Evolutionary conservation across 2,329 filamentous ascomycete species (phyloP), one percentile per base, ranked within the genome.

Genomic region (Pestalotiopsis sp.): DNA sequence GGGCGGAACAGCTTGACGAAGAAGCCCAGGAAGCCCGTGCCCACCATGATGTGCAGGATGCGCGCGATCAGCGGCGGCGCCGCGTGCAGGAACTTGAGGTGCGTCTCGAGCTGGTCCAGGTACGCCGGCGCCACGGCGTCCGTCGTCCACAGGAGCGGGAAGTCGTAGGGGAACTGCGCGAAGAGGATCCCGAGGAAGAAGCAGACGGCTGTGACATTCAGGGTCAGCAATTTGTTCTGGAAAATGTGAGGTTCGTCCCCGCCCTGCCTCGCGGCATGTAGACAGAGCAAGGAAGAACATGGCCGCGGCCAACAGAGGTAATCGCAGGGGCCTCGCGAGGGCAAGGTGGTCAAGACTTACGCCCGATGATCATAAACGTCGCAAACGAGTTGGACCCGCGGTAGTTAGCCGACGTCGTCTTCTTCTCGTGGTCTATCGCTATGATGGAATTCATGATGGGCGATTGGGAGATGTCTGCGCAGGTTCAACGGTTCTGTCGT

Each of bases 151-250:
- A 97, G 91, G 71, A 96, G 91, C 69, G 93, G 92, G 84, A 94
- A 96, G 86, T 97, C 96, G 86, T 98, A 99, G 70, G 96, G 95
- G 82, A 98, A 97, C 71, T 91, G 91, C 75, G 94, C 94, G 88
- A 98, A 99, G 81, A 99, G 91, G 81, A 98, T 94, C 75, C 96
- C 96, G 72, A 99, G 92, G 88, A 98, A 97, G 89, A 99, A 99
- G 81, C 93, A 97, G 73, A 93, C 94, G 72, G 92, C 92, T 95
- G 75, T 38, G 14, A 27, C 4, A 5, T 13, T 38, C 14, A 27
- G 3, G 3, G 4, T 12, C 1, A 12, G 39, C 39, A 5, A 45
- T 12, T 41, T 41, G 14, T 11, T 41, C 39, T 41, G 9, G 39
- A 41, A 41, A 12, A 9, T n/a, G n/a, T n/a, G n/a, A n/a, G n/a